These are phyloP conservation scores for Venturia carpophila DNA, from an alignment of 2,329 filamentous ascomycete genomes.

Conservation along the genomic window DNA sequence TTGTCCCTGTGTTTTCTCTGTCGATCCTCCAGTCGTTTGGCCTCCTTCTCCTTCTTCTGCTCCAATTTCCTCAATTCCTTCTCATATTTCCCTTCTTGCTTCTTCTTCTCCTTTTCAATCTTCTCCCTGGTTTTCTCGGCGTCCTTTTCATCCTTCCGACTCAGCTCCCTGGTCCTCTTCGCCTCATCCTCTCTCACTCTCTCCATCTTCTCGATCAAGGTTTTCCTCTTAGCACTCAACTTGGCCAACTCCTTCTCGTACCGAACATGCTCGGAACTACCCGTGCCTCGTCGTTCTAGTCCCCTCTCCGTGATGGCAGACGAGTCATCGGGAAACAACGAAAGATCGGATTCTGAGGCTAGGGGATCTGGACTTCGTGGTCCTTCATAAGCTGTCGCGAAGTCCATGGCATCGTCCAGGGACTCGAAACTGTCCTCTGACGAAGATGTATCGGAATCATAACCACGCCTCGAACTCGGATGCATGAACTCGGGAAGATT, in stretches of 20 bases:
- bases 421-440: conserved; percentile 23
- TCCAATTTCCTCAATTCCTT: conserved; percentile 58
- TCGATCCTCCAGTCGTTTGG: conserved; percentile 45
- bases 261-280: not conserved
- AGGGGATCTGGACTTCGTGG: conserved; percentile 23
- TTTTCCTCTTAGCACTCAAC: conserved; percentile 52
- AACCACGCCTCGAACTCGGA: conserved; percentile 10
- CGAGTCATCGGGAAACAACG: not conserved
- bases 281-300: conserved; percentile 23
- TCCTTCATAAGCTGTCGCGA: conserved; percentile 29
- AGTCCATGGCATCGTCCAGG: conserved; percentile 39
- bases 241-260: conserved; percentile 50
- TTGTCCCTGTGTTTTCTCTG: conserved; percentile 41
- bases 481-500: conserved; percentile 17
- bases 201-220: conserved; percentile 56
- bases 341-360: conserved; percentile 19
- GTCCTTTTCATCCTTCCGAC: conserved; percentile 40
- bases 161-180: conserved; percentile 23
- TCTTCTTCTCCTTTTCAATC: conserved; percentile 55
- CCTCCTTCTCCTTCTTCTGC: conserved; percentile 54
- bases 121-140: conserved; percentile 55
- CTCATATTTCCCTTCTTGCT: conserved; percentile 59
- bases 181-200: conserved; percentile 48
- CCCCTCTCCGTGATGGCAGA: not conserved
- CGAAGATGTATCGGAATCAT: conserved; percentile 24